These are phyloP conservation scores for Halophytophthora batemanensis DNA, from an alignment of 352 stramenopile species.

Conservation along the genomic window DNA sequence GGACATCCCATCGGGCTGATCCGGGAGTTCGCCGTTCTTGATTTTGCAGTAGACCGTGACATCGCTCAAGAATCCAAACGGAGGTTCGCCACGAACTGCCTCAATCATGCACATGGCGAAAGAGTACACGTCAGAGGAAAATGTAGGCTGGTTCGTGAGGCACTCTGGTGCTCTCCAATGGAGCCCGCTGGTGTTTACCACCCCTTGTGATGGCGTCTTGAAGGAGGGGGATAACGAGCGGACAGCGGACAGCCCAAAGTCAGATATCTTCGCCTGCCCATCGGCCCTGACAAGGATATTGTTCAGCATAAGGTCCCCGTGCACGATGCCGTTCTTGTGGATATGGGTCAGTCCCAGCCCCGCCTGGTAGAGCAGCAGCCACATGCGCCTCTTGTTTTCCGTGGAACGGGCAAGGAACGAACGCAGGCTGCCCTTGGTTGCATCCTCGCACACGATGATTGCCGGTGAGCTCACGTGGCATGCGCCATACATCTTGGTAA, in stretches of 20 bases:
- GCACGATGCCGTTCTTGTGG: conserved; percentile 4
- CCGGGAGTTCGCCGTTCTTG: conserved; percentile 1
- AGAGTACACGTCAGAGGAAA: conserved; percentile 31
- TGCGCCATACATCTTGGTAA: conserved; percentile 24
- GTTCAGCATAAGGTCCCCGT: conserved; percentile 6
- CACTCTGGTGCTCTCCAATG: conserved; percentile 34
- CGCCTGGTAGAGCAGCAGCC: conserved; percentile 17
- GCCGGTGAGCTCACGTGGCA: conserved; percentile 21
- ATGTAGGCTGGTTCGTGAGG: conserved; percentile 20
- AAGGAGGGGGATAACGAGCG: not conserved
- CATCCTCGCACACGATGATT: conserved; percentile 23
- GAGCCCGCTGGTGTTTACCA: conserved; percentile 1
- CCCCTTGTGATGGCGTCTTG: not conserved
- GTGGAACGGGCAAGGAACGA: not conserved
- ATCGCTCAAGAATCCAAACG: conserved; percentile 19
- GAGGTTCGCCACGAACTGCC: conserved; percentile 17
- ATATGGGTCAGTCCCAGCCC: conserved; percentile 29
- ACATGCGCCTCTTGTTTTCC: not conserved
- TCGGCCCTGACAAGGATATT: conserved; percentile 13
- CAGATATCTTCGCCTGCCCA: conserved; percentile 12
- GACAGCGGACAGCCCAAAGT: conserved; percentile 17
- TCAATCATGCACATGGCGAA: conserved; percentile 34
- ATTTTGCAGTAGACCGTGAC: conserved; percentile 3
- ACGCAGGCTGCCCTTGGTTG: conserved; percentile 9
- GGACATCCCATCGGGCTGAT: conserved; percentile 2